These are phyloP conservation scores for Tolypocladium paradoxum DNA, from an alignment of 2,329 filamentous ascomycete species.

Conservation along the genomic window DNA sequence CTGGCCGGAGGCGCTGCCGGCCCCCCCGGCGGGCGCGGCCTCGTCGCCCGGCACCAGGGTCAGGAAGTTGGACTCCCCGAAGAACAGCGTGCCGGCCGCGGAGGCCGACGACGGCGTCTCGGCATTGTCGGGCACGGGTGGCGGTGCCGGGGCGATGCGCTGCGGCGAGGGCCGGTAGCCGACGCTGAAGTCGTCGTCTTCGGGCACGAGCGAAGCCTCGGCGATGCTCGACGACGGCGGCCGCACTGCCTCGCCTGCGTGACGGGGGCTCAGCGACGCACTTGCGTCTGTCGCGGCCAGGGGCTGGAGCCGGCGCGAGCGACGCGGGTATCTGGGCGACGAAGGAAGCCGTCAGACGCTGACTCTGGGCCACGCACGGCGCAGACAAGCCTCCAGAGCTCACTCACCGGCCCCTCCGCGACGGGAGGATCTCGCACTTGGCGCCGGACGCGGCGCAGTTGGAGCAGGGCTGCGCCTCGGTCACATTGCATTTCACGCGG, in stretches of 20 bases:
- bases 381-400: not conserved
- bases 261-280: constrained; percentile 2
- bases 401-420: constrained; percentile 20
- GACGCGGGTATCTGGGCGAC: constrained; percentile 17
- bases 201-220: constrained; percentile 1
- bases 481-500: constrained; percentile 24
- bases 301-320: constrained; percentile 9
- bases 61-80: constrained; percentile 28
- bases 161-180: constrained; percentile 1
- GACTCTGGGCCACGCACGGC: not conserved
- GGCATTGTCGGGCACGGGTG: not conserved
- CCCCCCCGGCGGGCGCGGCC: not conserved
- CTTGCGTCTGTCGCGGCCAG: constrained; percentile 5
- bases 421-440: constrained; percentile 21
- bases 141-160: constrained; percentile 3
- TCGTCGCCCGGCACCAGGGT: constrained; percentile 20
- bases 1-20: constrained; percentile 2
- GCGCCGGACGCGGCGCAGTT: constrained; percentile 17
- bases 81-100: constrained; percentile 20
- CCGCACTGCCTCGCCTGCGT: not conserved
- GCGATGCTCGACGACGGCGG: constrained; percentile 2
- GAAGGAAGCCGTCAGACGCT: no score
- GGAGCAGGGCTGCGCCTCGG: constrained; percentile 19
- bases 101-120: constrained; percentile 7
- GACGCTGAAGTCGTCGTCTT: not conserved